Evolutionary conservation across 495 filamentous ascomycete genomes (phyloP), one percentile per base, ranked within the genome.

Genomic region (Penicillium bialowiezense): DNA sequence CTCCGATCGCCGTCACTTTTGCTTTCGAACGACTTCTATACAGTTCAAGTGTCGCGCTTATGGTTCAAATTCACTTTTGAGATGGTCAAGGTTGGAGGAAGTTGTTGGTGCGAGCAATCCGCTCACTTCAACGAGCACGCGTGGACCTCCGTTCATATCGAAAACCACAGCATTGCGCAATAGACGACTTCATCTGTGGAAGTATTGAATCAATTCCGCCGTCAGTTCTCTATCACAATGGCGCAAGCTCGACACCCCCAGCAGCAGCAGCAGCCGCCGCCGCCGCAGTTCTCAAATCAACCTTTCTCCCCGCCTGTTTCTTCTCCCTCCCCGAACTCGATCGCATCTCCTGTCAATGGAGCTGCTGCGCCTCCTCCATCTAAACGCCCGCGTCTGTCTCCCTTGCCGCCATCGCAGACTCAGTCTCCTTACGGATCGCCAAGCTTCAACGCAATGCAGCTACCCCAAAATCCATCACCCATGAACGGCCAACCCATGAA

Each of bases 371-470:
- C 66, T 54, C 72, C 78, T 37, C 84, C 83, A 14, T 77, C 80
- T 0, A 81, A 95, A 66, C 78, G 87, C 37, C 81, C 80, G 46
- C 82, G 82, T 17, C 69, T 90, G 12, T 90, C 87, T 20, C 82
- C 87, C 19, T 79, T 81, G 36, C 82, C 84, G 42, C 68, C 71
- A 19, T 70, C 74, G 9, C 71, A 73, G 32, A 61, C 73, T 6
- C 71, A 62, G 14, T 62, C 59, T 8, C 56, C 59, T 2, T 62
- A 62, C 14, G 52, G 56, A 7, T 62, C 59, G 7, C 77, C 80
- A 23, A 75, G 68, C 52, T 75, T 81, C 45, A 62, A 64, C 51
- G 75, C 65, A 19, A 63, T 69, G 31, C 71, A 71, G 31, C 59
- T 72, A 41, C 68, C 67, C 3, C 67, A 69, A 28, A 62, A 50